Base-by-base conservation (phyloP, 2,329 filamentous ascomycete species). In the Lojkania enalia region DNA sequence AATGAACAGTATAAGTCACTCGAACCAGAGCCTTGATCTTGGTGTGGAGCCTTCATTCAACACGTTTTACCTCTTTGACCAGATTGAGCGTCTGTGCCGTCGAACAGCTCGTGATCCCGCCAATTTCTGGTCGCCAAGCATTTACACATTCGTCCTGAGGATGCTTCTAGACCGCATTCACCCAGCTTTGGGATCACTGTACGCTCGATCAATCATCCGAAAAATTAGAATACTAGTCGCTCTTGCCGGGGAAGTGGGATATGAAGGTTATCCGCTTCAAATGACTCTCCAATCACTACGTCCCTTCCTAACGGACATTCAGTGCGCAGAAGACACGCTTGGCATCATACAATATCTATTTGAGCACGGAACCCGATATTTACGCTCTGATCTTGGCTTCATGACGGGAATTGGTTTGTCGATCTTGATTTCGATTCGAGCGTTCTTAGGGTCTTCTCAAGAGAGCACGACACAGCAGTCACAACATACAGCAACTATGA, bases 311-410 rank as follows among this genome's bases (percentile, higher is more conserved):
- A 85, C 86, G 1, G 86, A 97, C 55, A 79, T 85, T 0, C 87
- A 95, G 61, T 97, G 92, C 67, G 88, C 91, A 7, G 89, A 96
- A 61, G 94, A 99, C 72, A 85, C 88, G 1, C 77, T 97, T 33
- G 92, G 91, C 0, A 81, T 99, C 23, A 84, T 88, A 48, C 87
- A 90, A 66, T 96, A 95, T 68, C 78, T 99, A 1, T 76, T 97
- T 12, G 75, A 81, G 4, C 79, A 80, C 39, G 90, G 92, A 5
- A 73, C 74, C 13, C 57, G 72, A 4, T 84, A 92, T 63, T 75
- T 99, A 3, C 71, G 68, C 3, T 76, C 80, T 21, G 77, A 79
- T 0, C 84, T 90, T 0, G 85, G 84, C 0, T 96, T 96, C 58
- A 75, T 95, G 31, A 85, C 88, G 9, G 92, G 91, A 0, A 87